Evolutionary conservation across 352 stramenopile species (phyloP).

Genomic region (Poterioochromonas sp.): DNA sequence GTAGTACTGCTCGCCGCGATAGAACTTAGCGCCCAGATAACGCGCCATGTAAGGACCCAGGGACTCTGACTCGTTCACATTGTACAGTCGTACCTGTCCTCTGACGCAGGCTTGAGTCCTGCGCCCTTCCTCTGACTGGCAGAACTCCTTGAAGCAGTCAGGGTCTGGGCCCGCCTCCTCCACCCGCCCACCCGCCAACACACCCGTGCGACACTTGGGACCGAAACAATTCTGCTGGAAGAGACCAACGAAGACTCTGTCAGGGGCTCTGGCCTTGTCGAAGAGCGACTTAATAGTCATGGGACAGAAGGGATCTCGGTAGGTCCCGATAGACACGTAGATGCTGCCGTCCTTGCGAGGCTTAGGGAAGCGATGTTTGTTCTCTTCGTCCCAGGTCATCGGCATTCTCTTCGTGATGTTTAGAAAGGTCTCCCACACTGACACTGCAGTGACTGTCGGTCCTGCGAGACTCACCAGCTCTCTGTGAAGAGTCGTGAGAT

Average conservation of each 20-base stretch:
- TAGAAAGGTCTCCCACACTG: constrained; percentile 35
- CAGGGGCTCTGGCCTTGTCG: constrained; percentile 50
- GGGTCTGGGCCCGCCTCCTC: constrained; percentile 52
- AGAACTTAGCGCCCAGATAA: constrained; percentile 53
- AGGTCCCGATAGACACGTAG: constrained; percentile 64
- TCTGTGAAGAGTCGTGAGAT: neutral
- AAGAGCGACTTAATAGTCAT: constrained; percentile 61
- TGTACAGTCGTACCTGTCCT: constrained; percentile 57
- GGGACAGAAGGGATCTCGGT: constrained; percentile 65
- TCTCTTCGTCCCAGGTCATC: constrained; percentile 25
- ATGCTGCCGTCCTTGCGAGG: constrained; percentile 51
- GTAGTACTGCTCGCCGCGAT: constrained; percentile 53
- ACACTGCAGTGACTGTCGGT: neutral
- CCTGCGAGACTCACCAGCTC: neutral
- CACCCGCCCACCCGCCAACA: constrained; percentile 53
- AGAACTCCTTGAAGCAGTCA: constrained; percentile 65
- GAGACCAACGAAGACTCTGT: constrained; percentile 58
- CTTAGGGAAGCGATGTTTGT: neutral
- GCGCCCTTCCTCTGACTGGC: constrained; percentile 39
- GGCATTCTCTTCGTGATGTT: constrained; percentile 21
- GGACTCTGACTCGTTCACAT: constrained; percentile 61
- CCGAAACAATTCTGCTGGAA: constrained; percentile 60
- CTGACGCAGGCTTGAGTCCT: constrained; percentile 50
- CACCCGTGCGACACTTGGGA: constrained; percentile 38
- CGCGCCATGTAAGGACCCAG: constrained; percentile 62